A percentile compares a stretch with the other conserved stretches of the same genome.
Evolutionary conservation across 192 early-diverging fungal genomes (phyloP).

Genomic region (Phlyctochytrium arcticum): DNA sequence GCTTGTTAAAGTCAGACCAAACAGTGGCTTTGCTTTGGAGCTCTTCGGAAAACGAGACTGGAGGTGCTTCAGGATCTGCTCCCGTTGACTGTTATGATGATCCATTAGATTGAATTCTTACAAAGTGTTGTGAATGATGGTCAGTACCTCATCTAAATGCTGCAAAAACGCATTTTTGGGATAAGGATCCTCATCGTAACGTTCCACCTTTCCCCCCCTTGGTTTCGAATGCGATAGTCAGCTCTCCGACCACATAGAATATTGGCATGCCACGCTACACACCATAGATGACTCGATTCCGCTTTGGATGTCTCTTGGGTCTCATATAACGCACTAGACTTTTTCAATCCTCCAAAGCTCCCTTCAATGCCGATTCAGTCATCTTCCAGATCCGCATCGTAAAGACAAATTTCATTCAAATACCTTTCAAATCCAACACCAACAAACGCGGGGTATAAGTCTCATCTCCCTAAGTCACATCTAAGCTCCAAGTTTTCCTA

Average conservation of each 20-base stretch:
- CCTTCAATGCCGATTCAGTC: slow-evolving; percentile 24
- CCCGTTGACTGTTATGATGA: slow-evolving; percentile 78
- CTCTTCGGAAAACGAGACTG: slow-evolving; percentile 38
- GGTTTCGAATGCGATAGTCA: too few species aligned
- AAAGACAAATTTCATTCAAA: slow-evolving; percentile 20
- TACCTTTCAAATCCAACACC: slow-evolving; percentile 76
- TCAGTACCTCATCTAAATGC: slow-evolving; percentile 33
- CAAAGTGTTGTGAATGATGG: slow-evolving; percentile 77
- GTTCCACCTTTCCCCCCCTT: slow-evolving; percentile 25
- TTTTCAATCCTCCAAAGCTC: slow-evolving; percentile 19
- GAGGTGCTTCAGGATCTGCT: slow-evolving; percentile 74
- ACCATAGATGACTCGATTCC: too few species aligned
- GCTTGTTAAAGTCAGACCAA: slow-evolving; percentile 82
- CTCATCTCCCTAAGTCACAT: slow-evolving; percentile 61
- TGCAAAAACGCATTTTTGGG: slow-evolving; percentile 34
- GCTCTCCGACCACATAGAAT: too few species aligned
- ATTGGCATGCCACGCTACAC: too few species aligned
- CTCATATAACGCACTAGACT: slow-evolving; percentile 20
- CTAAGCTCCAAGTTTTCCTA: too few species aligned
- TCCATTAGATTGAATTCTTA: slow-evolving; percentile 76
- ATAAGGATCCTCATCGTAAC: slow-evolving; percentile 35
- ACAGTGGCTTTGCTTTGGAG: slow-evolving; percentile 51
- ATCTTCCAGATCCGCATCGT: neutral
- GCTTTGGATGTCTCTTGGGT: too few species aligned
- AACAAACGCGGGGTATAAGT: slow-evolving; percentile 75